Conservation (phyloP, 1,284 basidiomycete species). For the Vanrija pseudolonga region DNA sequence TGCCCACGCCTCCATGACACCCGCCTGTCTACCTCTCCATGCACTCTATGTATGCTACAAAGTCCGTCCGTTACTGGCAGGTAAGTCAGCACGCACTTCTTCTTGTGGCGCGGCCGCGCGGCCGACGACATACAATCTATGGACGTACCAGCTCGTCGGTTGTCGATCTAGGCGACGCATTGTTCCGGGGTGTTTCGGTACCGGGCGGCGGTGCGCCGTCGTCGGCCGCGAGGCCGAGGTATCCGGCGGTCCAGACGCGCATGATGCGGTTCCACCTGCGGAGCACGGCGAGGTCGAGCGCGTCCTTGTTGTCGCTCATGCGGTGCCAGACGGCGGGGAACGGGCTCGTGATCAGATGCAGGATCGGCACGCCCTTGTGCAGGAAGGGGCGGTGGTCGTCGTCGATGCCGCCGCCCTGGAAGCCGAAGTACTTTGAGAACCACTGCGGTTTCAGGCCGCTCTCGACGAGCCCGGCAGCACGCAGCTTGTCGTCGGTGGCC, state of each 20-base stretch:
- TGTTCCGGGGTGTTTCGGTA: too few species aligned
- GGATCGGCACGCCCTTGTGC: slow-evolving; percentile 72
- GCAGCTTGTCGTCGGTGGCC: slow-evolving; percentile 63
- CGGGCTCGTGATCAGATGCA: slow-evolving; percentile 86
- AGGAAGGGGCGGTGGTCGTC: slow-evolving; percentile 97
- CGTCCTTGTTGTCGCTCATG: slow-evolving; percentile 74
- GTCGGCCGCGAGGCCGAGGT: slow-evolving; percentile 62
- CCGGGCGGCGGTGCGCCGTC: too few species aligned
- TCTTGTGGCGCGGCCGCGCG: too few species aligned
- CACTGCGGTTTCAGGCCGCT: slow-evolving; percentile 29
- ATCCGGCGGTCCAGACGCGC: slow-evolving; percentile 84
- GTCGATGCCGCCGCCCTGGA: slow-evolving; percentile 61
- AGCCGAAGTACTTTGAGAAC: slow-evolving; percentile 31
- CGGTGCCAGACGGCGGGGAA: slow-evolving; percentile 94
- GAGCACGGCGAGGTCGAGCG: slow-evolving; percentile 80
- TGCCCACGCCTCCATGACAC: too few species aligned
- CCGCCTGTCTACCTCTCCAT: too few species aligned
- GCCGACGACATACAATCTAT: too few species aligned
- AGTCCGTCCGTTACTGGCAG: background rate
- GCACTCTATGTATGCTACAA: too few species aligned
- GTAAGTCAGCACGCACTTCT: background rate
- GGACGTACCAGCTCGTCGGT: slow-evolving; percentile 10
- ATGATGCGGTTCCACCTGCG: slow-evolving; percentile 85
- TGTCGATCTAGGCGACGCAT: too few species aligned
- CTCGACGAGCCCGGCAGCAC: slow-evolving; percentile 29